Base-by-base conservation (phyloP, 345 rosid genomes). In the Eucalyptus paniculata region DNA sequence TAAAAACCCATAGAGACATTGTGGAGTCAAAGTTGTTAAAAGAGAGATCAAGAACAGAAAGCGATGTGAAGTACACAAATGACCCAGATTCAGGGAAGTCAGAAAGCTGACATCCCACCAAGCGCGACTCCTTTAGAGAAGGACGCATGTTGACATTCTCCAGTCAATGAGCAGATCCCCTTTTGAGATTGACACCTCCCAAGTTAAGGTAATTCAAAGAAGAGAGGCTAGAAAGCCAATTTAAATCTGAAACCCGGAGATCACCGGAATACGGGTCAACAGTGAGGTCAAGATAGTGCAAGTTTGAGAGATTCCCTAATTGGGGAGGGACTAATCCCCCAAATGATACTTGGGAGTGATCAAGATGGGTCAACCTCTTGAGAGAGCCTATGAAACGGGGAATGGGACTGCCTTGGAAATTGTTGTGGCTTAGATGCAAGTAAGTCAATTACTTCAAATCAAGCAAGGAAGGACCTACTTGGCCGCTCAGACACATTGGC, bases 41-140 rank as follows among this genome's bases (percentile, higher is more conserved):
- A 30, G 92, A 92, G 85, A 94, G 91, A 88, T 90, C 92, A 65
- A 94, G 91, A 8, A 80, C 89, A 1, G 42, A 82, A 53, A 92
- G 91, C 7, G 93, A 90, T 17, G 91, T 87, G 56, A 92, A 85
- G 87, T 92, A 86, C 37, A 62, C 19, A 37, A 53, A 67, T 26
- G 87, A 90, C 15, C 89, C 42, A 80, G 89, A 81, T 10, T 47
- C 51, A 26, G 94, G 93, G 77, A 92, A 77, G 19, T 40, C 16
- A 3, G 89, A 32, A 30, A 89, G 92, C 50, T 34, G 67, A 87
- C 93, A 93, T 54, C 8, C 51, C 21, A 17, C 37, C 34, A 92
- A 77, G 30, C 77, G 83, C 91, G 90, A 60, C 89, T 92, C 92
- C 12, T 12, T 6, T 6, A 93, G 90, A 3, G 91, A 90, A 86